Evolutionary conservation across 179 eudicot genomes (phyloP).

Genomic region (Patellifolia procumbens): DNA sequence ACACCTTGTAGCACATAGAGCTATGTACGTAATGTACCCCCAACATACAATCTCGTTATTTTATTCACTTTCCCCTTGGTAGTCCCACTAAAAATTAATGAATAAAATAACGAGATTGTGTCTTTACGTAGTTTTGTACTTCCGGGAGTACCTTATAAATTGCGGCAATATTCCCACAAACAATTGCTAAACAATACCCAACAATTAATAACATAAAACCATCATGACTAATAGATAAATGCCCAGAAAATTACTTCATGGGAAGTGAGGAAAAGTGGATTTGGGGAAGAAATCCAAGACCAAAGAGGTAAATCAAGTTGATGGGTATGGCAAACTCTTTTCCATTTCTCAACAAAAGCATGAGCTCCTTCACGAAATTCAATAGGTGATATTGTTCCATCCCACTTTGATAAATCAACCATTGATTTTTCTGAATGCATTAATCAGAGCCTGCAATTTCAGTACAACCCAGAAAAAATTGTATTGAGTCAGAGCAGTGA

Average conservation of each 20-base stretch:
- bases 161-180: too few species aligned
- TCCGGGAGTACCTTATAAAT: too few species aligned
- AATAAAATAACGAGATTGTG: too few species aligned
- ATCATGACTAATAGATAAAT: neutral
- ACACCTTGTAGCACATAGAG: too few species aligned
- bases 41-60: too few species aligned
- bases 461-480: neutral
- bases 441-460: constrained; percentile 12
- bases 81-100: too few species aligned
- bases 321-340: constrained; percentile 27
- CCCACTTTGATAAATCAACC: constrained; percentile 36
- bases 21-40: too few species aligned
- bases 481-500: too few species aligned
- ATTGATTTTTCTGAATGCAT: constrained; percentile 18
- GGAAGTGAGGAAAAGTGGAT: constrained; percentile 35
- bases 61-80: too few species aligned
- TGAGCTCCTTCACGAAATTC: constrained; percentile 48
- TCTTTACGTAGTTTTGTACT: too few species aligned
- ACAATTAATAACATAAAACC: too few species aligned
- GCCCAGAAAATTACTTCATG: constrained; percentile 33
- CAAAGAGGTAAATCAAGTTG: constrained; percentile 54
- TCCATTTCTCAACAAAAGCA: constrained; percentile 61
- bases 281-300: constrained; percentile 58
- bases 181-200: too few species aligned
- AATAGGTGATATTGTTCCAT: constrained; percentile 56